Base-by-base conservation (phyloP, 768 basidiomycete genomes). In the Nevesoporus exiguus region DNA sequence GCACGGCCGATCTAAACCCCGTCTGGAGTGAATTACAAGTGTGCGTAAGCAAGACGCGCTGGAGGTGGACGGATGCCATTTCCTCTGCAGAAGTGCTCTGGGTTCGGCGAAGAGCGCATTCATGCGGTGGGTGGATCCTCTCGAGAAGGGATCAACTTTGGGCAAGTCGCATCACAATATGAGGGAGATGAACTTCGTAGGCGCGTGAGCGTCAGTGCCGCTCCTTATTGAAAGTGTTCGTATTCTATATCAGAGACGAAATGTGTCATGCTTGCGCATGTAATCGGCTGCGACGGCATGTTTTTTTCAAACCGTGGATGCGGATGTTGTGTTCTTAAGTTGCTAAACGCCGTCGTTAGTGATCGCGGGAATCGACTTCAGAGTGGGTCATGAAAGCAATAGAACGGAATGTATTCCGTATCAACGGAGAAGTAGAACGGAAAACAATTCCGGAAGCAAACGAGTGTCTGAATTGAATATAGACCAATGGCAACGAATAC, bases 341-440 rank as follows among this genome's bases (percentile, higher is more conserved):
- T 40, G 52, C 42, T 55, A 65, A 62, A 62, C 54, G 51, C 63
- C 66, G 57, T 67, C 45, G 55, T 46, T 3, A 22, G 41, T 51
- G 33, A 24, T 41, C 37, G 45, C 36, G 30, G 43, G 36, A 57
- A 52, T 36, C 21, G 24, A 44, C 7, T 29, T 30, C 37, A 1
- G 48, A 43, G 44, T 47, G 49, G 40, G 43, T 49, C n/a, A 55
- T 41, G 52, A 43, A n/a, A 53, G 49, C 17, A 41, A 54, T 54
- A 6, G 33, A 53, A 52, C 58, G 52, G 56, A 52, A 52, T 11
- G 30, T n/a, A 9, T 51, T 49, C 52, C 53, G 36, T 42, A 39
- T 27, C 44, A 49, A 42, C 25, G 27, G 37, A 22, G 19, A 27
- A 31, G 37, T n/a, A 21, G 44, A 47, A 56, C 37, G 59, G 54